phyloP scores from a whole-genome alignment of 2,329 filamentous ascomycete species.

The Alternaria gansuensis region DNA sequence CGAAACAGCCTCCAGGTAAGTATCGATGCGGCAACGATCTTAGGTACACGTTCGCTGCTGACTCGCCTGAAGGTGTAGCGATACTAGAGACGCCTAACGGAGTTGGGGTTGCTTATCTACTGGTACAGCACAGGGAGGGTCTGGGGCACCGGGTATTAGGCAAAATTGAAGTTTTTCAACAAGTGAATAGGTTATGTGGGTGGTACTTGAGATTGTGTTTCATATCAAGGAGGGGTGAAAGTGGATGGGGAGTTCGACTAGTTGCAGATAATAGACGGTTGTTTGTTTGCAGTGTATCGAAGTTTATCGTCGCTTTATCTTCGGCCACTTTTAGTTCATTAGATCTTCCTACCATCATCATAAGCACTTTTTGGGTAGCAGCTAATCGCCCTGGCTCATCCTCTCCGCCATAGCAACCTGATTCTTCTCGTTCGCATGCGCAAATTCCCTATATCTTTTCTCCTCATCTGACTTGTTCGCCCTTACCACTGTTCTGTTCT shows the following conservation, averaged over 20 bases:
- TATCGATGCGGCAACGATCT: too few relatives aligned
- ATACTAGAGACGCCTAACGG: not conserved
- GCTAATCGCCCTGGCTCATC: constrained; percentile 14
- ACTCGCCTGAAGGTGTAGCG: not conserved
- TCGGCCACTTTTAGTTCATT: not conserved
- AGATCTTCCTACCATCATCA: not conserved
- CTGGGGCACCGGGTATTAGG: too few relatives aligned
- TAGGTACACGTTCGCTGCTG: not conserved
- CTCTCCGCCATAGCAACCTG: constrained; percentile 14
- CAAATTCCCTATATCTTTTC: constrained; percentile 32
- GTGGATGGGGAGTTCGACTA: not conserved
- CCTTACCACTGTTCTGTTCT: constrained; percentile 34
- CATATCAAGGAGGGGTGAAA: not conserved
- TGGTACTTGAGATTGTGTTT: not conserved
- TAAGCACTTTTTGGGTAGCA: too few relatives aligned
- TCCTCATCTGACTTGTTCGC: constrained; percentile 35
- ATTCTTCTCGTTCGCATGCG: constrained; percentile 23
- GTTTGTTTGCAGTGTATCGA: too few relatives aligned
- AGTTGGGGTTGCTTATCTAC: not conserved
- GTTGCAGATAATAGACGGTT: not conserved
- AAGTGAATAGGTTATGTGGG: too few relatives aligned
- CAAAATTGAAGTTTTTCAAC: not conserved
- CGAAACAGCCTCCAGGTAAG: not conserved
- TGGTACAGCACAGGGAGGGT: not conserved
- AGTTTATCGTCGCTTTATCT: not conserved